Evolutionary conservation across 441 rosid species (phyloP), one percentile per base, ranked within the genome.

Genomic region (Corymbia citriodora): DNA sequence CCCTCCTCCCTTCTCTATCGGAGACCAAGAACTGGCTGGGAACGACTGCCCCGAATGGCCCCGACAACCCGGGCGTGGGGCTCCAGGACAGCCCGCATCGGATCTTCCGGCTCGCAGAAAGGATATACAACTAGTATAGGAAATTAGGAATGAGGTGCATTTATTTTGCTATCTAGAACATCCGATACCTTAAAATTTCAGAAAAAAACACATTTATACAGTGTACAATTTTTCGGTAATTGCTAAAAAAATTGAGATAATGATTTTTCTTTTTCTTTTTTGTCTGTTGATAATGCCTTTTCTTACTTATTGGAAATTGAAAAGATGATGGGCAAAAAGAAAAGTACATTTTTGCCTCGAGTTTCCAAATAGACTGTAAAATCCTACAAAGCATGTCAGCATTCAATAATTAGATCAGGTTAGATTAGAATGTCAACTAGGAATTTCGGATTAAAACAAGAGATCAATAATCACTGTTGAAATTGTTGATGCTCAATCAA

Each of bases 351-450:
- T 68, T 31, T 68, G 4, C 5, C 16, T 17, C 4, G 0, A 2
- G 31, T 31, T 31, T 68, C 13, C 19, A 1, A 10, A 33, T 31
- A 9, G 7, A 72, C 3, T 7, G 8, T 65, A n/a, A n/a, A 1
- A 65, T 0, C 10, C 7, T 18, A 4, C 0, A 0, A 0, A 70
- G 7, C 4, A 0, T 0, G 4, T 33, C 1, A 2, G 6, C 4
- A 0, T 33, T 33, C 21, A 1, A 31, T 15, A 21, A 68, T n/a
- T 2, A 33, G 3, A 9, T 1, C 33, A 33, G 13, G 5, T 70
- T 14, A 33, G 12, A 6, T 9, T 33, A 9, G 8, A 33, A 36
- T 72, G 49, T 72, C 45, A 33, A 72, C 27, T 9, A 36, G 2
- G 36, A 10, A 9, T 72, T 72, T 72, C 21, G 14, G 81, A 72